These are phyloP conservation scores for Leptodontidium sp. DNA, from an alignment of 2,329 filamentous ascomycete genomes.

Conservation along the genomic window DNA sequence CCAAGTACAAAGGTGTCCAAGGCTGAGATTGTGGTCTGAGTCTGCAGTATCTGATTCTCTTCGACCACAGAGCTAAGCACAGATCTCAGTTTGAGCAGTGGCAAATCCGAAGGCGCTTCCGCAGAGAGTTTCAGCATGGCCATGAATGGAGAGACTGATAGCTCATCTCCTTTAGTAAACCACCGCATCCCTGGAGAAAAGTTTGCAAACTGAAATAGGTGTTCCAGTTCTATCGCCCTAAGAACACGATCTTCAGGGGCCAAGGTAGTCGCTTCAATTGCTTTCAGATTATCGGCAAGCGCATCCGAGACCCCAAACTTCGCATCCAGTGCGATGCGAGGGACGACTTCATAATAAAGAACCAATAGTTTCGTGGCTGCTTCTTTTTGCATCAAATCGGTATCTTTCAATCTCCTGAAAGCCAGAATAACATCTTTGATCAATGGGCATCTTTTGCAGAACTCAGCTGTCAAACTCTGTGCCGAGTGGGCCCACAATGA, in stretches of 20 bases:
- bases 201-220: constrained; percentile 81
- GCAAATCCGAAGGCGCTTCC: constrained; percentile 56
- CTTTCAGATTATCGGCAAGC: constrained; percentile 72
- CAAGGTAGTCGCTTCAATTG: constrained; percentile 59
- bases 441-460: constrained; percentile 79
- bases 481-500: constrained; percentile 74
- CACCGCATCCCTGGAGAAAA: constrained; percentile 87
- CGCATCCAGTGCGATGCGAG: constrained; percentile 79
- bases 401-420: constrained; percentile 73
- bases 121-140: constrained; percentile 69
- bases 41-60: constrained; percentile 73
- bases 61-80: constrained; percentile 68
- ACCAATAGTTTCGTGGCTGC: constrained; percentile 79
- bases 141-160: constrained; percentile 75
- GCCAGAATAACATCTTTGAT: constrained; percentile 82
- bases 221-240: constrained; percentile 77
- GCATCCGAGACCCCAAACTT: constrained; percentile 88
- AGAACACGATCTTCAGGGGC: constrained; percentile 60
- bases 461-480: constrained; percentile 73
- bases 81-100: constrained; percentile 59
- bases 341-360: constrained; percentile 85
- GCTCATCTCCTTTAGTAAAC: constrained; percentile 78
- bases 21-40: constrained; percentile 51
- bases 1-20: constrained; percentile 57
- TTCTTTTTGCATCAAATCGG: constrained; percentile 79